A percentile compares a stretch with the other conserved stretches of the same genome.
Evolutionary conservation across 257 asterid genomes (phyloP).

Genomic region (Scutellaria barbata): DNA sequence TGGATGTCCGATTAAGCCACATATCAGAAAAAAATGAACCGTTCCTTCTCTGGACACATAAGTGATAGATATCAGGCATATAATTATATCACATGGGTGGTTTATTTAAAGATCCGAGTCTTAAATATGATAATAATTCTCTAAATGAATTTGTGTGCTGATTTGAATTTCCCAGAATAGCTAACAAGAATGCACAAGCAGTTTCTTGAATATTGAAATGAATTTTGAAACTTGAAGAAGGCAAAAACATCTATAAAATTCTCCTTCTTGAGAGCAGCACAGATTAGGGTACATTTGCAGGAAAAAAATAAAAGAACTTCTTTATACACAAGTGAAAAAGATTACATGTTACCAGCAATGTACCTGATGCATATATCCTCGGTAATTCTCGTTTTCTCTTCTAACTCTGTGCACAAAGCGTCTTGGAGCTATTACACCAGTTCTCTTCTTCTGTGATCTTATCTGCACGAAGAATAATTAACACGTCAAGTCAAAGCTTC

Average conservation of each 20-base stretch:
- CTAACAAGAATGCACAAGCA: not conserved
- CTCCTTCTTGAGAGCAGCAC: constrained; percentile 18
- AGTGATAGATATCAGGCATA: too few relatives aligned
- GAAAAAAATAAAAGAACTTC: not conserved
- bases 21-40: too few relatives aligned
- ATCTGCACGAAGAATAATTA: constrained; percentile 50
- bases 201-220: not conserved
- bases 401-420: constrained; percentile 74
- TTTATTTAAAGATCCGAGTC: too few relatives aligned
- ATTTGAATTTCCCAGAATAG: too few relatives aligned
- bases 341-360: constrained; percentile 19
- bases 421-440: constrained; percentile 81
- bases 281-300: not conserved
- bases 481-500: not conserved
- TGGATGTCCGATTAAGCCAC: not conserved
- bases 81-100: too few relatives aligned
- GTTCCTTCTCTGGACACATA: too few relatives aligned
- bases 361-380: constrained; percentile 86
- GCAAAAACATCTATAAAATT: not conserved
- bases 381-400: constrained; percentile 69
- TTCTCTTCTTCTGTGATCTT: constrained; percentile 79
- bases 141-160: too few relatives aligned
- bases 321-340: constrained; percentile 14
- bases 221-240: not conserved
- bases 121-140: too few relatives aligned